Evolutionary conservation across 352 stramenopile genomes (phyloP), one percentile per base, ranked within the genome.

Genomic region (Thraustochytrium sp.): DNA sequence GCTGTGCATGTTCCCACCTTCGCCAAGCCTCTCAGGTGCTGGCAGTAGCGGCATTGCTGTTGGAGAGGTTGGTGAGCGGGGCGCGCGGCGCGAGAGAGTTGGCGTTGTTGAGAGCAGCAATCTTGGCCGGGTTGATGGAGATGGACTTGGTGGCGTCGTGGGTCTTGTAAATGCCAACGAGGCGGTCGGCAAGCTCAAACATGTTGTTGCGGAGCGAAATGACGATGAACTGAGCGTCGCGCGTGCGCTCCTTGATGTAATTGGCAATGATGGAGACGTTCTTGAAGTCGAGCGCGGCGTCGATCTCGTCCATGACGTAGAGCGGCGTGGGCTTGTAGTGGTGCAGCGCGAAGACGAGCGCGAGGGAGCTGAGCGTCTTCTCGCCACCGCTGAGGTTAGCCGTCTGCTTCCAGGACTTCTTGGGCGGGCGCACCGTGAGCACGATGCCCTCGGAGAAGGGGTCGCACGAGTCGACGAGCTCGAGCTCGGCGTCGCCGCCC

Each of bases 381-480:
- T 99, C 97, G 34, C 97, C 97, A 82, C 97, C 97, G 44, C 93
- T 98, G 37, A 99, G 88, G 87, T 99, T 99, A 0, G 94, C 96
- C 85, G 99, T 99, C 85, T 99, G 98, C 88, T 99, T 99, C 97
- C 96, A 99, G 56, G 93, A 98, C 90, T 99, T 99, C 89, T 99
- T 99, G 1, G 96, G 98, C 63, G 97, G 97, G 13, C 97, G 91
- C 31, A 99, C 97, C 78, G 93, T 98, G 87, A 99, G 99, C 1
- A 99, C 96, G 72, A 99, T 85, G 26, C 97, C 97, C 86, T 99
- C 95, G 2, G 94, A 98, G 89, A 99, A 99, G 46, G 97, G 97
- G 89, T 99, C 97, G 54, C 99, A 87, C 4, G 95, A 98, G 86
- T 99, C 96, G 8, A 99, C 96, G 26, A 99, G 93, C 86, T 99